Conservation (phyloP, 2,329 filamentous ascomycete genomes). For the Scedosporium minutisporum region DNA sequence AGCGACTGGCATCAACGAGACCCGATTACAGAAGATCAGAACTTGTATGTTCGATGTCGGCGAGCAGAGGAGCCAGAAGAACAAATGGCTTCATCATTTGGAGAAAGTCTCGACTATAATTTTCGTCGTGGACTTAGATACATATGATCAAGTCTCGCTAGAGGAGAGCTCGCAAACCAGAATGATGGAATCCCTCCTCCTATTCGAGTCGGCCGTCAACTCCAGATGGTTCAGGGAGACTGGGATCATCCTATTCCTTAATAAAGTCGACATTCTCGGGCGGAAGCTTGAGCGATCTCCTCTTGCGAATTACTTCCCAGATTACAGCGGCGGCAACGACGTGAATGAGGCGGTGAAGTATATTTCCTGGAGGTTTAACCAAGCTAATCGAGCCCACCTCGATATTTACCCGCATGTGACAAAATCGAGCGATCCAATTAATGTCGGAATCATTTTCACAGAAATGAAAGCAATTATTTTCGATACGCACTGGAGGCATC, state of each 20-base stretch:
- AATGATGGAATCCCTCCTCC: conserved; percentile 95
- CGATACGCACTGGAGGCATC: too few species aligned
- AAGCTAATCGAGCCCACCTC: conserved; percentile 91
- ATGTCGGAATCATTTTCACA: conserved; percentile 94
- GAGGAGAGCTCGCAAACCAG: conserved; percentile 90
- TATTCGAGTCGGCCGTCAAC: conserved; percentile 98
- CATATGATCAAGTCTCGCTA: conserved; percentile 93
- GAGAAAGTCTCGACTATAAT: conserved; percentile 99
- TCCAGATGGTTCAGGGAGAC: conserved; percentile 99
- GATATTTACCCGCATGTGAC: conserved; percentile 97
- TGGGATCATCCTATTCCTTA: conserved; percentile 95
- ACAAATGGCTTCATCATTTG: conserved; percentile 99
- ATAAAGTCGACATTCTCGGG: conserved; percentile 98
- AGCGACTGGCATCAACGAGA: conserved; percentile 98
- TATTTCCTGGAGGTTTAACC: conserved; percentile 94
- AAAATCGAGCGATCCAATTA: conserved; percentile 97
- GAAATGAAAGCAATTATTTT: conserved; percentile 98
- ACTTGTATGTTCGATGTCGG: conserved; percentile 97
- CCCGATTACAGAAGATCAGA: conserved; percentile 90
- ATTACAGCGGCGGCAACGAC: conserved; percentile 95
- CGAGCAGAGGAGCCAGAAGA: conserved; percentile 90
- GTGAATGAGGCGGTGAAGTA: conserved; percentile 98
- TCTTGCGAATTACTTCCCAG: conserved; percentile 89
- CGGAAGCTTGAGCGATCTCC: conserved; percentile 85
- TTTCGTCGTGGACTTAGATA: conserved; percentile 94